phyloP scores from a whole-genome alignment of 2,329 filamentous ascomycete genomes.

The Lasiodiplodia citricola region DNA sequence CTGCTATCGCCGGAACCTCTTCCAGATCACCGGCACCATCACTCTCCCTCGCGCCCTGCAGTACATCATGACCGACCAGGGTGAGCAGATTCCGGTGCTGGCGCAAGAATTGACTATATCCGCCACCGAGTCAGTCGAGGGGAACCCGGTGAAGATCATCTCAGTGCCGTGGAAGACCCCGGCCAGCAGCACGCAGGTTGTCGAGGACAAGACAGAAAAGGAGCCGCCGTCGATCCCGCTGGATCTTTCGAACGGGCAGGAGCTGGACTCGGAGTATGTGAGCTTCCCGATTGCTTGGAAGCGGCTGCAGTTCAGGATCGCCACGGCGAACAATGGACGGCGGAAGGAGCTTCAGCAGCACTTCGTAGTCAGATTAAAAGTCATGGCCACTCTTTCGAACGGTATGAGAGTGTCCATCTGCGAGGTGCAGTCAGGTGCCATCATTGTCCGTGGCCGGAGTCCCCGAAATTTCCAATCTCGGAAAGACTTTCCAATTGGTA shows the following conservation, averaged over 20 bases:
- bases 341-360: slow-evolving; percentile 96
- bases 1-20: slow-evolving; percentile 93
- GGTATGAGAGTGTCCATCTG: slow-evolving; percentile 82
- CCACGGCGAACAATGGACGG: slow-evolving; percentile 93
- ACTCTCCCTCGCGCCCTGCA: slow-evolving; percentile 78
- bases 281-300: slow-evolving; percentile 96
- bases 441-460: slow-evolving; percentile 91
- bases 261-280: slow-evolving; percentile 81
- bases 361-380: slow-evolving; percentile 87
- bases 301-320: slow-evolving; percentile 89
- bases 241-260: slow-evolving; percentile 66
- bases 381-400: slow-evolving; percentile 81
- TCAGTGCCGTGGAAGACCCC: slow-evolving; percentile 98
- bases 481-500: slow-evolving; percentile 89
- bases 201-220: slow-evolving; percentile 73
- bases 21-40: slow-evolving; percentile 91
- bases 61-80: slow-evolving; percentile 81
- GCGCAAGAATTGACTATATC: slow-evolving; percentile 87
- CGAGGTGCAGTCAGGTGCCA: slow-evolving; percentile 84
- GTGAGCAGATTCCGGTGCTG: slow-evolving; percentile 81
- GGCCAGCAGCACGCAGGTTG: slow-evolving; percentile 74
- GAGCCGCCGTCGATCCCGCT: slow-evolving; percentile 85
- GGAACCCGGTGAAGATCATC: slow-evolving; percentile 89
- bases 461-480: slow-evolving; percentile 93
- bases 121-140: slow-evolving; percentile 93